A percentile compares a stretch with the other conserved stretches of the same genome.
Conservation (phyloP, 2,329 filamentous ascomycete genomes). For the Diaporthe citriasiana region DNA sequence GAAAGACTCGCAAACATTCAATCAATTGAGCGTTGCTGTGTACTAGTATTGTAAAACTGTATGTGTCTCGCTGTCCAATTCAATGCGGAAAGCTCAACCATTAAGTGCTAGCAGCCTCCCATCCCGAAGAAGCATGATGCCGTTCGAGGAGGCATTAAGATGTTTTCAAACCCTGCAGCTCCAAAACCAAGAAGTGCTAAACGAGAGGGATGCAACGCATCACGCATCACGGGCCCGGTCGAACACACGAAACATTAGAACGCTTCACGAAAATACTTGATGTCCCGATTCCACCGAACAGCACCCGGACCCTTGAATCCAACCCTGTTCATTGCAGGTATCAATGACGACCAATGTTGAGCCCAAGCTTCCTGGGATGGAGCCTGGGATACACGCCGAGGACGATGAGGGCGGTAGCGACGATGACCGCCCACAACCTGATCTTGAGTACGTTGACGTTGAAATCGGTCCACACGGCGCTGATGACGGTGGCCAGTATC, state of each 20-base stretch:
- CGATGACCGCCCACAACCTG: conserved; percentile 80
- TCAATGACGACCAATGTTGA: conserved; percentile 36
- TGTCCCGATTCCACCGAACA: not conserved
- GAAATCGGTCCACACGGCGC: conserved; percentile 83
- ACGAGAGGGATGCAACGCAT: not conserved
- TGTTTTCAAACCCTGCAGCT: not conserved
- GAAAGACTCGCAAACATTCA: not conserved
- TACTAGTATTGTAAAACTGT: not conserved
- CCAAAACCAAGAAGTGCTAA: not conserved
- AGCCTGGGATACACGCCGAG: conserved; percentile 83
- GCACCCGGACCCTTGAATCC: too few relatives aligned
- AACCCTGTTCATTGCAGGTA: not conserved
- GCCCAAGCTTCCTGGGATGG: conserved; percentile 84
- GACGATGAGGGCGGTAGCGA: conserved; percentile 76
- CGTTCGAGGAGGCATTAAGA: not conserved
- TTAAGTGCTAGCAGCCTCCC: not conserved
- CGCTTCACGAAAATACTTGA: not conserved
- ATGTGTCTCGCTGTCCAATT: not conserved
- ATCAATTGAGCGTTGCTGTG: not conserved
- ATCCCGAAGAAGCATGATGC: not conserved
- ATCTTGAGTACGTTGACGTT: conserved; percentile 78
- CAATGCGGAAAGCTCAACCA: not conserved
- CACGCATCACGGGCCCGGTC: not conserved
- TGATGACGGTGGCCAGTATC: conserved; percentile 79
- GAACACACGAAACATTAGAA: not conserved